Evolutionary conservation across 192 early-diverging fungal species (phyloP), one percentile per base, ranked within the genome.

Genomic region (Dispira simplex): DNA sequence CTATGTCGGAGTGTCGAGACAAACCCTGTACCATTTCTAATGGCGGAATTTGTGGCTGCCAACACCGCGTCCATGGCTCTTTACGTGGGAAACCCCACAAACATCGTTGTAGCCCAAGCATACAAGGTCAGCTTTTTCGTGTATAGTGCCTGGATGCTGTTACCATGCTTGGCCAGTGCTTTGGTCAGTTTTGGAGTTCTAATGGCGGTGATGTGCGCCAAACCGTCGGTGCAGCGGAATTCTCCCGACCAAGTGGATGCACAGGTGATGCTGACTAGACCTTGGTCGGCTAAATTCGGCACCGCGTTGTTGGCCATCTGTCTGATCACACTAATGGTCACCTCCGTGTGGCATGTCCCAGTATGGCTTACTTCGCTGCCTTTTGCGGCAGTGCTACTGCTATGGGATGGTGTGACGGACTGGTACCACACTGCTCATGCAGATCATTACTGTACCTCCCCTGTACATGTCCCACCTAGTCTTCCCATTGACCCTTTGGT

Each of bases 1-100:
- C 87, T 88, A 52, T 79, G 87, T 1, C 72, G 78, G 58, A 76
- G 77, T 3, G 77, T 83, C 2, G 83, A 83, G 53, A 77, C 85
- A 16, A 47, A 73, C 39, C 79, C 83, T 12, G 73, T 78, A 18
- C 80, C 91, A 3, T 89, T 83, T 47, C 68, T 93, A 18, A 79
- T 90, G 66, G 81, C 83, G n/a, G 83, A 86, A 64, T 88, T 93
- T 66, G 75, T 81, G 46, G 82, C 81, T 0, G 83, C 83, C 39
- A 93, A 93, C 64, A 87, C 83, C 39, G 83, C 82, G 32, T 86
- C 83, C 13, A 92, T 92, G 86, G 79, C 83, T 1, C 70, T 94
- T 23, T 91, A 87, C 66, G 87, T 94, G 68, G 89, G 92, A 32
- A 94, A 94, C 63, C 84, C 90, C 18, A 92, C 90, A 10, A 92